Percentiles rank a stretch among this genome's conserved stretches.
phyloP scores from a whole-genome alignment of 1,284 basidiomycete species.

The Irpex sp. region DNA sequence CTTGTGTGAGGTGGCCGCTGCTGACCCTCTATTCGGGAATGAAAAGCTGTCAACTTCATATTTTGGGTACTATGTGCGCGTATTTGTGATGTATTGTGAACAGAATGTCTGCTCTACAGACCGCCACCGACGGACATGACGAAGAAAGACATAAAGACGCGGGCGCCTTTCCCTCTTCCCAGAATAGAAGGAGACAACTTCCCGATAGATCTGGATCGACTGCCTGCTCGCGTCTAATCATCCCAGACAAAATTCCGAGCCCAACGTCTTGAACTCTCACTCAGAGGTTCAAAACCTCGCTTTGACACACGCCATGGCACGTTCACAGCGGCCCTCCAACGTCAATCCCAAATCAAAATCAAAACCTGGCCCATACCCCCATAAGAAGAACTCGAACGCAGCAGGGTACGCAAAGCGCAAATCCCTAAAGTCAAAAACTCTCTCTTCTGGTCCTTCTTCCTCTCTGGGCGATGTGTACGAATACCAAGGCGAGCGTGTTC shows the following conservation, averaged over 20 bases:
- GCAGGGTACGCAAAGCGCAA: constrained; percentile 53
- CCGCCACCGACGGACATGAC: too few species aligned
- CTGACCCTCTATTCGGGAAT: too few species aligned
- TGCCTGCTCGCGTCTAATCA: too few species aligned
- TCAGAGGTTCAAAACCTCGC: too few species aligned
- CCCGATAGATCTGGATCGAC: background rate
- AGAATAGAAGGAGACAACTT: background rate
- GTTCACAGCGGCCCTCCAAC: background rate
- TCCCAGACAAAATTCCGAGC: too few species aligned
- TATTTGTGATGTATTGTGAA: too few species aligned
- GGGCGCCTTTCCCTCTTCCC: background rate
- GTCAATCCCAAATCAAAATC: background rate
- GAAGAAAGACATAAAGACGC: too few species aligned
- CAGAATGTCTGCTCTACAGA: too few species aligned
- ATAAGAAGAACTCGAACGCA: constrained; percentile 35
- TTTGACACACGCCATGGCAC: background rate
- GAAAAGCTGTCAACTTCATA: too few species aligned
- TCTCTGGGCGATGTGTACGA: constrained; percentile 53
- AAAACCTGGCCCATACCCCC: constrained; percentile 2
- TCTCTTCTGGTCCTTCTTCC: constrained; percentile 17
- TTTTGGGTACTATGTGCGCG: too few species aligned
- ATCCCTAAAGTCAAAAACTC: constrained; percentile 36
- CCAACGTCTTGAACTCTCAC: too few species aligned
- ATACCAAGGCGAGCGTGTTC: constrained; percentile 50
- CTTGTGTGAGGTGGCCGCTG: too few species aligned